Conservation (phyloP, 2,329 filamentous ascomycete genomes). For the Fusarium compactum region DNA sequence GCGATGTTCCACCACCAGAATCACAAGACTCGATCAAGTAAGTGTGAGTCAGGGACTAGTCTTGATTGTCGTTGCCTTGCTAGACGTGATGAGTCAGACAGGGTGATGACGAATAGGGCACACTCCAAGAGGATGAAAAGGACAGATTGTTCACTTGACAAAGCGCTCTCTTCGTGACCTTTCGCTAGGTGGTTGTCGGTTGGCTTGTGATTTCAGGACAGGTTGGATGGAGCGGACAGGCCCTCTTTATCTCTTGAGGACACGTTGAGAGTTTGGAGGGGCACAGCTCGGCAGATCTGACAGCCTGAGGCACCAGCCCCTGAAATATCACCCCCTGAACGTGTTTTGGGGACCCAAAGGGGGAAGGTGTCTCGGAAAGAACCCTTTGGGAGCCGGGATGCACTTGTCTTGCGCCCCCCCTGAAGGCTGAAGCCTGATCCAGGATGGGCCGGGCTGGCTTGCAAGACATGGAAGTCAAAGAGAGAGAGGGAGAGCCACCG, state of each 20-base stretch:
- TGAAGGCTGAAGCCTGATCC: conserved; percentile 3
- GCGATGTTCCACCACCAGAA: conserved; percentile 33
- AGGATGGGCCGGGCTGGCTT: conserved; percentile 36
- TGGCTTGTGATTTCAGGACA: conserved; percentile 34
- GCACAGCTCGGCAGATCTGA: conserved; percentile 12
- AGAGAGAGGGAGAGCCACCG: conserved; percentile 21
- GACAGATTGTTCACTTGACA: conserved; percentile 47
- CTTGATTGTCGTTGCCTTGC: conserved; percentile 28
- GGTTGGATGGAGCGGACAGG: conserved; percentile 40
- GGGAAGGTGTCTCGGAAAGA: conserved; percentile 30
- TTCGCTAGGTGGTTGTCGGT: conserved; percentile 31
- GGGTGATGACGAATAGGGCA: conserved; percentile 29
- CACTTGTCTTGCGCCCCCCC: conserved; percentile 9
- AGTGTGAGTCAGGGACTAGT: conserved; percentile 45
- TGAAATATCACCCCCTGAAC: conserved; percentile 36
- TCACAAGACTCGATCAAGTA: conserved; percentile 38
- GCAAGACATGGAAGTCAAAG: conserved; percentile 15
- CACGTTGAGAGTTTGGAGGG: conserved; percentile 47
- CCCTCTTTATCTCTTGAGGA: conserved; percentile 55
- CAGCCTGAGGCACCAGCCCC: conserved; percentile 50
- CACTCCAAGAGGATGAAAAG: conserved; percentile 40
- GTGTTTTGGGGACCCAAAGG: conserved; percentile 19
- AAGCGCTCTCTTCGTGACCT: conserved; percentile 32
- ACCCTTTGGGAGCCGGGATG: conserved; percentile 32
- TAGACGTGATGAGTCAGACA: conserved; percentile 41